phyloP scores from a whole-genome alignment of 148 eudicot species.

The Rhododendron kiyosumense region DNA sequence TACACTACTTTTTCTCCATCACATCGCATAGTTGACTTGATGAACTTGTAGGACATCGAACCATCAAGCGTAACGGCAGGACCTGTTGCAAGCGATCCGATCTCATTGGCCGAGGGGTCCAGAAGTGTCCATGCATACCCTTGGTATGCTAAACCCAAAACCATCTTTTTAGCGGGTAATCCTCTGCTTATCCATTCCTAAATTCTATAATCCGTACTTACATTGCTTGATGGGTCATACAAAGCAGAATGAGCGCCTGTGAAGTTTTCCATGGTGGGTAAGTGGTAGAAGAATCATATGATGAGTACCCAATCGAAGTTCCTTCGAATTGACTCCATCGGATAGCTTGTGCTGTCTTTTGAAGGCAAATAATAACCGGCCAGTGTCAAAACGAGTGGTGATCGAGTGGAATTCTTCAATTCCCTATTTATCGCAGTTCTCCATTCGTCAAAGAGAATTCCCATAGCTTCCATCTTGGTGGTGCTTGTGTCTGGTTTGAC shows the following conservation, averaged over 20 bases:
- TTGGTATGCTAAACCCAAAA: slow-evolving; percentile 37
- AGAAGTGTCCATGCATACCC: slow-evolving; percentile 38
- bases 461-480: slow-evolving; percentile 9
- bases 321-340: slow-evolving; percentile 21
- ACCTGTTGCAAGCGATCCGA: slow-evolving; percentile 35
- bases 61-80: slow-evolving; percentile 31
- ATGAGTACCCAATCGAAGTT: slow-evolving; percentile 39
- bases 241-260: slow-evolving; percentile 36
- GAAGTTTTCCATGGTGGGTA: slow-evolving; percentile 18
- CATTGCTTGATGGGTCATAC: slow-evolving; percentile 32
- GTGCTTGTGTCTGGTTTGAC: slow-evolving; percentile 9
- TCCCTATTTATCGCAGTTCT: slow-evolving; percentile 21
- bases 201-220: slow-evolving; percentile 33
- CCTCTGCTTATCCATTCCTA: slow-evolving; percentile 34
- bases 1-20: slow-evolving; percentile 17
- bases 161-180: slow-evolving; percentile 25
- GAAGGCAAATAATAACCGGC: slow-evolving; percentile 1
- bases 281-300: slow-evolving; percentile 26
- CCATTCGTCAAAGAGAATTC: slow-evolving; percentile 32
- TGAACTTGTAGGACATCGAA: slow-evolving; percentile 22
- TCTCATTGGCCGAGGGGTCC: slow-evolving; percentile 12
- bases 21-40: slow-evolving; percentile 17
- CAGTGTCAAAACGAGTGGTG: slow-evolving; percentile 18
- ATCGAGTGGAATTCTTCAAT: neutral
- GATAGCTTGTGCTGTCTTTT: slow-evolving; percentile 1